Percentiles rank a stretch among this genome's conserved stretches.
These are phyloP conservation scores for Hordeum vulgare DNA, from an alignment of 176 grass and related monocot genomes.

Conservation along the genomic window MorexV3_pseudomolecules_assembly NC_058520.1:43635710-43636209, in stretches of 20 bases:
- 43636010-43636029: slow-evolving; percentile 29
- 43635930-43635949: slow-evolving; percentile 23
- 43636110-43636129: background rate
- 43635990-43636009: slow-evolving; percentile 9
- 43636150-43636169: slow-evolving; percentile 46
- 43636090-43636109: background rate
- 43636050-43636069: slow-evolving; percentile 13
- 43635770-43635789: background rate
- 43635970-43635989: slow-evolving; percentile 17
- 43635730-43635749: background rate
- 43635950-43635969: background rate
- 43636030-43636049: slow-evolving; percentile 34
- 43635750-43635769: background rate
- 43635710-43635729: slow-evolving; percentile 4
- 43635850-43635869: slow-evolving; percentile 1
- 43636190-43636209: slow-evolving; percentile 15
- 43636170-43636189: slow-evolving; percentile 24
- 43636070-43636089: slow-evolving; percentile 13
- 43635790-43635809: slow-evolving; percentile 44
- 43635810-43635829: background rate
- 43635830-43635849: slow-evolving; percentile 15
- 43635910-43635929: slow-evolving; percentile 32
- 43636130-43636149: slow-evolving; percentile 14
- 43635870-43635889: slow-evolving; percentile 20
- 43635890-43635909: slow-evolving; percentile 5